These are phyloP conservation scores for Amorphotheca resinae DNA, from an alignment of 495 filamentous ascomycete species.

Conservation along the genomic window DNA sequence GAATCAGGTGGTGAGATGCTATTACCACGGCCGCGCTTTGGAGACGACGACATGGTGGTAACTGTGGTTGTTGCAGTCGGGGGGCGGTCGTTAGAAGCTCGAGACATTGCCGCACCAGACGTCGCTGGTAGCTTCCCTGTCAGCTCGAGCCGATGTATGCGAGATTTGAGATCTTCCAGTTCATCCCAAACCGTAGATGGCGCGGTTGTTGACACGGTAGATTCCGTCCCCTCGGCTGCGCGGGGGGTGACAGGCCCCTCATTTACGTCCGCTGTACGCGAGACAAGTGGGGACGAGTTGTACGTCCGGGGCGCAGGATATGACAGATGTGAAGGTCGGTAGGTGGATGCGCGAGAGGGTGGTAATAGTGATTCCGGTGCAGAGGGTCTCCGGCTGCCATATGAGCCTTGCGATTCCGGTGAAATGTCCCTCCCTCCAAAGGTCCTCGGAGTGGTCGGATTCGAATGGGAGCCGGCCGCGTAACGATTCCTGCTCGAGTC, in stretches of 20 bases:
- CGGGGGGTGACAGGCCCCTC: conserved; percentile 34
- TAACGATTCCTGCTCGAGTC: conserved; percentile 34
- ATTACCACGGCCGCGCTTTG: conserved; percentile 47
- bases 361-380: conserved; percentile 12
- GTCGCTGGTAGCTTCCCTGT: conserved; percentile 76
- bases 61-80: conserved; percentile 87
- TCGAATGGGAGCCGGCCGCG: conserved; percentile 28
- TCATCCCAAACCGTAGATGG: conserved; percentile 97
- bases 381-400: conserved; percentile 35
- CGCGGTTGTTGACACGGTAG: conserved; percentile 72
- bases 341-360: conserved; percentile 8
- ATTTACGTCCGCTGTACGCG: conserved; percentile 26
- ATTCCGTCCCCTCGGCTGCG: conserved; percentile 55
- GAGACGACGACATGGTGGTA: conserved; percentile 82
- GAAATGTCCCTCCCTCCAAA: conserved; percentile 33
- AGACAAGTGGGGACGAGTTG: conserved; percentile 43
- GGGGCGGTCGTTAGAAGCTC: conserved; percentile 65
- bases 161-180: conserved; percentile 86
- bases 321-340: conserved; percentile 39
- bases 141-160: conserved; percentile 83
- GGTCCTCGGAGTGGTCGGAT: conserved; percentile 32
- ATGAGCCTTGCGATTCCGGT: conserved; percentile 30
- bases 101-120: conserved; percentile 66
- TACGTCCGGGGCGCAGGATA: conserved; percentile 38
- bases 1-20: conserved; percentile 37